phyloP scores from a whole-genome alignment of 805 yeast species.

The Sugiyamaella smithiae region DNA sequence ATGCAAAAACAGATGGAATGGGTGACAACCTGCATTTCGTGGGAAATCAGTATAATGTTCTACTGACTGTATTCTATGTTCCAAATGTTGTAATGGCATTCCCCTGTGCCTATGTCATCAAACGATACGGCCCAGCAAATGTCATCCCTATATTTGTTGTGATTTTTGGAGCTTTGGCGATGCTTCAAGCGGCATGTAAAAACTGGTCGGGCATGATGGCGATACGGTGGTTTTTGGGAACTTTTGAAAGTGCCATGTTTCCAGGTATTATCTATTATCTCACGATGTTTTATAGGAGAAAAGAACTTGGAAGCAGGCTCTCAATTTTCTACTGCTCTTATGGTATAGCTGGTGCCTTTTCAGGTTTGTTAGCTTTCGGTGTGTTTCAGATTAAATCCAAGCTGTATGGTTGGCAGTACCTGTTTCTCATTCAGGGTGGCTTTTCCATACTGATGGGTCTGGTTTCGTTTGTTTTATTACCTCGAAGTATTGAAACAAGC shows the following conservation, averaged over 20 bases:
- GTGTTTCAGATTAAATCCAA: conserved; percentile 52
- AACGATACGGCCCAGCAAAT: conserved; percentile 56
- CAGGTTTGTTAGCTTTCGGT: conserved; percentile 68
- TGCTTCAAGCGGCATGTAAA: conserved; percentile 62
- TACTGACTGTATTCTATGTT: conserved; percentile 66
- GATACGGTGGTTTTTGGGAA: conserved; percentile 63
- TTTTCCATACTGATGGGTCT: conserved; percentile 36
- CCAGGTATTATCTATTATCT: conserved; percentile 72
- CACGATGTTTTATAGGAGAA: conserved; percentile 60
- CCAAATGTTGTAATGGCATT: conserved; percentile 66
- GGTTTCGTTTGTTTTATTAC: conserved; percentile 45
- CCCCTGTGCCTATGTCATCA: conserved; percentile 38
- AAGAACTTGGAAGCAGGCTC: conserved; percentile 66
- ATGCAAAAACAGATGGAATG: conserved; percentile 74
- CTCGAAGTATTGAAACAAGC: conserved; percentile 71
- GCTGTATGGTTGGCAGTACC: conserved; percentile 52
- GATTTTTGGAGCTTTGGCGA: conserved; percentile 59
- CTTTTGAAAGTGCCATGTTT: conserved; percentile 68
- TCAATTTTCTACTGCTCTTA: conserved; percentile 68
- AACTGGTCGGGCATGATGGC: conserved; percentile 58
- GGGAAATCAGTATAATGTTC: conserved; percentile 60
- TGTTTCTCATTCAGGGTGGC: conserved; percentile 51
- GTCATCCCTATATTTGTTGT: conserved; percentile 65
- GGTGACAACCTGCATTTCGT: conserved; percentile 49
- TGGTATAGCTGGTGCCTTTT: conserved; percentile 73